Percentiles rank a stretch among this genome's conserved stretches.
These are phyloP conservation scores for Oidiodendron maius DNA, from an alignment of 495 filamentous ascomycete species.

Conservation along the genomic window DNA sequence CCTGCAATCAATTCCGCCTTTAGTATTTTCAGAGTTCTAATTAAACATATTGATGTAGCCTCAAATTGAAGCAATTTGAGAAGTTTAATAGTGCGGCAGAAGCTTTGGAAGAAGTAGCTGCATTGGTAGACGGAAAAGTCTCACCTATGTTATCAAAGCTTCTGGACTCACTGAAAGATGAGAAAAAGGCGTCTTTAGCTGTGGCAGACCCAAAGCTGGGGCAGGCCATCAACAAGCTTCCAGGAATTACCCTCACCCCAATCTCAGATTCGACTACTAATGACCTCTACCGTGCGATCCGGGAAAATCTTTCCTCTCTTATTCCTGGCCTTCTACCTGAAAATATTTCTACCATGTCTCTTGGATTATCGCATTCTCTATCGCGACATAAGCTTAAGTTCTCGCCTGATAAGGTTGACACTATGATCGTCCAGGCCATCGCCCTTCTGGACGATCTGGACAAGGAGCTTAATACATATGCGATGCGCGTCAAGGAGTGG, in stretches of 20 bases:
- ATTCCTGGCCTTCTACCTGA: conserved; percentile 83
- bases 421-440: conserved; percentile 98
- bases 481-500: conserved; percentile 99
- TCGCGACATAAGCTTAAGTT: conserved; percentile 99
- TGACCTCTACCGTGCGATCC: conserved; percentile 90
- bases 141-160: conserved; percentile 81
- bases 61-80: conserved; percentile 93
- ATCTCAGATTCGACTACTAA: conserved; percentile 81
- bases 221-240: conserved; percentile 87
- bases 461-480: conserved; percentile 97
- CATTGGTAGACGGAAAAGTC: conserved; percentile 88
- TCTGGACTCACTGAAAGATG: conserved; percentile 87
- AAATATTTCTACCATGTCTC: conserved; percentile 84
- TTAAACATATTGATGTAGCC: conserved; percentile 37
- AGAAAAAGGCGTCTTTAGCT: conserved; percentile 93
- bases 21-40: conserved; percentile 1
- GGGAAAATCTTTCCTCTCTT: conserved; percentile 79
- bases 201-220: conserved; percentile 94
- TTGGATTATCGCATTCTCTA: conserved; percentile 94
- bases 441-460: conserved; percentile 90
- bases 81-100: conserved; percentile 90
- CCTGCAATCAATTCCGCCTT: background rate
- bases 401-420: conserved; percentile 97
- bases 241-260: conserved; percentile 74
- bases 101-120: conserved; percentile 82